Percentiles rank a stretch among this genome's conserved stretches.
Conservation (phyloP, 768 basidiomycete genomes). For the Pholiota conissans region DNA sequence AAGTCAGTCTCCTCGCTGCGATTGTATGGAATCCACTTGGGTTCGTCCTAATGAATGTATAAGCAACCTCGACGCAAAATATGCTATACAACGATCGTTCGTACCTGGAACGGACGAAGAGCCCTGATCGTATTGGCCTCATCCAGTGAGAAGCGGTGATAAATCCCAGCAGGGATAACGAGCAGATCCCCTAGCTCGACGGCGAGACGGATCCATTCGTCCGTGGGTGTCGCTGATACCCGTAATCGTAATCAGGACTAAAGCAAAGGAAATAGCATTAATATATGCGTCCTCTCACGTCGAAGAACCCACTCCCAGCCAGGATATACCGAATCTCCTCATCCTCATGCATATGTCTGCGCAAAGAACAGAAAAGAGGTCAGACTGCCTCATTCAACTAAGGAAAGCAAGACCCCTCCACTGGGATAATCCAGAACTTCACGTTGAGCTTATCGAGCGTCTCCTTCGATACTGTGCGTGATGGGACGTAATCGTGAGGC, state of each 20-base stretch:
- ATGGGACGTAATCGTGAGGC: slow-evolving; percentile 69
- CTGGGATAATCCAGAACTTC: slow-evolving; percentile 64
- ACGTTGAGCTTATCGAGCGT: slow-evolving; percentile 62
- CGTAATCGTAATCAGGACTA: too few species aligned
- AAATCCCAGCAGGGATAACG: slow-evolving; percentile 87
- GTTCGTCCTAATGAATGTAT: slow-evolving; percentile 66
- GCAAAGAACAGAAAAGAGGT: not conserved
- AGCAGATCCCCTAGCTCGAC: slow-evolving; percentile 80
- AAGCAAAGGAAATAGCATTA: not conserved
- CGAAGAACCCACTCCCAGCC: slow-evolving; percentile 89
- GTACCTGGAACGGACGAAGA: slow-evolving; percentile 86
- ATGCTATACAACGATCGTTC: not conserved
- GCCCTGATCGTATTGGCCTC: slow-evolving; percentile 70
- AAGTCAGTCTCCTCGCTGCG: slow-evolving; percentile 59
- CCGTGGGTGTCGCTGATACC: slow-evolving; percentile 55
- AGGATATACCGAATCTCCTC: slow-evolving; percentile 93
- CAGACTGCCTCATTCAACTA: not conserved
- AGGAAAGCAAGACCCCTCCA: slow-evolving; percentile 44
- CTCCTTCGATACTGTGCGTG: slow-evolving; percentile 49
- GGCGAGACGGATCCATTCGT: slow-evolving; percentile 82
- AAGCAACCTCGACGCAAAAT: not conserved
- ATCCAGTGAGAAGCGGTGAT: slow-evolving; percentile 94
- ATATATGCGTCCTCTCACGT: slow-evolving; percentile 64
- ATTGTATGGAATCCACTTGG: slow-evolving; percentile 85
- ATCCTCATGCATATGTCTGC: slow-evolving; percentile 93